These are phyloP conservation scores for Ananas comosus DNA, from an alignment of 176 grass and related monocot genomes.

Conservation along the genomic window DNA sequence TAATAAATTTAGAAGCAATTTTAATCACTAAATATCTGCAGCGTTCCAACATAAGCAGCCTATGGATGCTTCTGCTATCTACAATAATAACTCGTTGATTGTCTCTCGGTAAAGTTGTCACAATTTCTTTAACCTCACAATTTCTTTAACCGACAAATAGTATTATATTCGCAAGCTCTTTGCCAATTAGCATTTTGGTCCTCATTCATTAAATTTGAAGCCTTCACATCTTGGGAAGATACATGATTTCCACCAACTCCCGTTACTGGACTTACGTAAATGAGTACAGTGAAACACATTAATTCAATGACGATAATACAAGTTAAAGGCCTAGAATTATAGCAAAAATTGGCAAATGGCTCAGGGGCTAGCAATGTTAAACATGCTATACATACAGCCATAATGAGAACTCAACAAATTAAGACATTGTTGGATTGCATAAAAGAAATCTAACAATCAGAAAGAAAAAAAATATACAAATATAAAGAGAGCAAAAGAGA, in stretches of 20 bases:
- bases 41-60: too few relatives aligned
- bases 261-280: too few relatives aligned
- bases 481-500: background rate
- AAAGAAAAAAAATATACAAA: background rate
- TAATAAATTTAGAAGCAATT: too few relatives aligned
- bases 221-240: too few relatives aligned
- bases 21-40: too few relatives aligned
- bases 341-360: background rate
- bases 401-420: background rate
- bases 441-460: conserved; percentile 1
- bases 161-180: background rate
- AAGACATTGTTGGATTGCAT: background rate
- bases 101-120: too few relatives aligned
- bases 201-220: too few relatives aligned
- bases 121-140: too few relatives aligned
- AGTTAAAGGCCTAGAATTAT: background rate
- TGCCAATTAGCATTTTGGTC: background rate
- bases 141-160: too few relatives aligned
- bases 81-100: too few relatives aligned
- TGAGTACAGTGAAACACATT: background rate
- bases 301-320: background rate
- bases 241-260: too few relatives aligned
- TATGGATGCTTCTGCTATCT: too few relatives aligned
- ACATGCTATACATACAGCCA: background rate
- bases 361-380: background rate